Evolutionary conservation across 2,329 filamentous ascomycete species (phyloP).

Genomic region (Fusarium equiseti): DNA sequence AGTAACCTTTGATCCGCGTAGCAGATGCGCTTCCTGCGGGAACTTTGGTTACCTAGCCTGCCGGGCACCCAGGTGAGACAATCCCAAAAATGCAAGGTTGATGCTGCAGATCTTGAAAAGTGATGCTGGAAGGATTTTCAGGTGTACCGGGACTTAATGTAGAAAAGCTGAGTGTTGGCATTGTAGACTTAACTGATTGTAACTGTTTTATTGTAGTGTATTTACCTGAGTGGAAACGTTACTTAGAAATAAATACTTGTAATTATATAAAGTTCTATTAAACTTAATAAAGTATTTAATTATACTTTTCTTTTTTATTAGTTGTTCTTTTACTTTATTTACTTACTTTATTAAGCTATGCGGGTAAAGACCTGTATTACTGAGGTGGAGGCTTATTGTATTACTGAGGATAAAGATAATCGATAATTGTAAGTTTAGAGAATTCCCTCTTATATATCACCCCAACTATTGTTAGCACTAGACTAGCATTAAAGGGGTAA

Average conservation of each 20-base stretch:
- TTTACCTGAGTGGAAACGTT: background rate
- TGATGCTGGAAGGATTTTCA: background rate
- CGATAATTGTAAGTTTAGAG: constrained; percentile 1
- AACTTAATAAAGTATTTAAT: too few relatives aligned
- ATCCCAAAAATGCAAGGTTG: background rate
- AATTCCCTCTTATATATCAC: too few relatives aligned
- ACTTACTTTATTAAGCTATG: constrained; percentile 45
- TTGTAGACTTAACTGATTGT: background rate
- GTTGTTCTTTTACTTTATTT: too few relatives aligned
- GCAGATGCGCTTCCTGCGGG: background rate
- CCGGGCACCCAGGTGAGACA: background rate
- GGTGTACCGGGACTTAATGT: background rate
- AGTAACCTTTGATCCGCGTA: background rate
- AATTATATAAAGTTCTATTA: too few relatives aligned
- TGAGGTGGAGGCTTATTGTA: constrained; percentile 53
- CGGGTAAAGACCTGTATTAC: constrained; percentile 64
- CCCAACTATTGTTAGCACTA: too few relatives aligned
- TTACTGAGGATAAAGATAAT: constrained; percentile 48
- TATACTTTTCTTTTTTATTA: too few relatives aligned
- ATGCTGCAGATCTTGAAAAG: background rate
- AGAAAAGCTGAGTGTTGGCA: background rate
- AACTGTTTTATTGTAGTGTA: fast-evolving
- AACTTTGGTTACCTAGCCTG: background rate
- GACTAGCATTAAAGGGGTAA: too few relatives aligned
- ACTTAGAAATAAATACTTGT: too few relatives aligned